Conservation (phyloP, 2,329 filamentous ascomycete species). For the Alternaria viburni region DNA sequence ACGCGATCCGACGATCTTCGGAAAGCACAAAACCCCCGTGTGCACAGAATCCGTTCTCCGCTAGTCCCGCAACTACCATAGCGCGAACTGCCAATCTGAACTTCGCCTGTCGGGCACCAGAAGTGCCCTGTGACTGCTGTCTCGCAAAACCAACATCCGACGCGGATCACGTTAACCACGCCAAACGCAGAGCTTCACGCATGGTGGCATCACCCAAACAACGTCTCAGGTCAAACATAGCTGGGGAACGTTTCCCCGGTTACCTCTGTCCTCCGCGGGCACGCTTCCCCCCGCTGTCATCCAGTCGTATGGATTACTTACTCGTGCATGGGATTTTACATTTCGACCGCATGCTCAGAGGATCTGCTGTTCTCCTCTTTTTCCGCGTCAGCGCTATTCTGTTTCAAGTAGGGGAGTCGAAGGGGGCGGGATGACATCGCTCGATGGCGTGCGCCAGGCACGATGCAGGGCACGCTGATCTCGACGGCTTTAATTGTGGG, state of each 20-base stretch:
- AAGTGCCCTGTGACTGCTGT: background rate
- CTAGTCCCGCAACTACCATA: background rate
- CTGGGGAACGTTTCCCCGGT: background rate
- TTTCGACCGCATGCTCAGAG: background rate
- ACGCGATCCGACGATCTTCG: conserved; percentile 12
- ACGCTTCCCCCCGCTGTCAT: background rate
- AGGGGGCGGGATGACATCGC: background rate
- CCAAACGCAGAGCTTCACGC: background rate
- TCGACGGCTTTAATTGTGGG: conserved; percentile 4
- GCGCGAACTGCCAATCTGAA: background rate
- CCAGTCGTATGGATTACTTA: background rate
- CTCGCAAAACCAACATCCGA: background rate
- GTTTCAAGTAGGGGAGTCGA: background rate
- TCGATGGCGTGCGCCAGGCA: conserved; percentile 11
- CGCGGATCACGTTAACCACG: background rate
- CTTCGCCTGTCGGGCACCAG: background rate
- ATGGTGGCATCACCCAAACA: background rate
- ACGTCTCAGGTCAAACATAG: background rate
- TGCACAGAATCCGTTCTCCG: background rate
- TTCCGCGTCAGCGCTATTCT: background rate
- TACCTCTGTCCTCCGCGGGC: background rate
- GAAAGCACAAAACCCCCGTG: background rate
- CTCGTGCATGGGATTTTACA: background rate
- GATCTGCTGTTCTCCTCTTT: background rate
- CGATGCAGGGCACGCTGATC: background rate